Base-by-base conservation (phyloP, 2,329 filamentous ascomycete species). In the Colletotrichum sp. region DNA sequence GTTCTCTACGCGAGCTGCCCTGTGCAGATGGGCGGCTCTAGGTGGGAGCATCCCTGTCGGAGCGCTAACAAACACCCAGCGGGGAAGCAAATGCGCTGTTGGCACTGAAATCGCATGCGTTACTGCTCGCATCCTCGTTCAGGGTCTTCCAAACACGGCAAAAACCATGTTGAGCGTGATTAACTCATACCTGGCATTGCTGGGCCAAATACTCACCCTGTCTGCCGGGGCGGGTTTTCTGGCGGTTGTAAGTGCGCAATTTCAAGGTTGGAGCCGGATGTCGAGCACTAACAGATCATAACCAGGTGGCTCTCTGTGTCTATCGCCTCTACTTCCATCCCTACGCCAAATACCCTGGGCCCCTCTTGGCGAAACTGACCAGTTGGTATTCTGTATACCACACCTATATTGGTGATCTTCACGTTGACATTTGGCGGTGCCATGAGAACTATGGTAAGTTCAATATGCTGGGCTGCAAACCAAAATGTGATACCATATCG, bases 281-380 rank as follows among this genome's bases (percentile, higher is more conserved):
- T 55, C 15, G 9, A 58, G 28, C 15, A n/a, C 5, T n/a, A n/a
- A 34, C n/a, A 72, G n/a, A n/a, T 15, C n/a, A 15, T 13, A 5
- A 16, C 3, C 16, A 72, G 70, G 38, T 18, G 21, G 66, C 60
- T 38, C 21, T 73, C 16, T 52, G 43, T 24, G 18, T 58, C 18
- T 56, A 73, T 21, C 30, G 71, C 9, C 66, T 73, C 2, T 43
- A 56, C 26, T 60, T 74, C 24, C 71, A 74, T 13, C 71, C 71
- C 3, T 74, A 58, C n/a, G 43, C 71, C 26, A 74, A 66, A 34
- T 71, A 74, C n/a, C 67, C 71, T 7, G 71, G 71, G 15, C 71
- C 71, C 9, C 3, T 58, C 8, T 24, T 74, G 5, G 71, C 71
- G 8, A 74, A 74, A 12, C 15, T 74, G 21, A 74, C 66, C 7